A percentile compares a stretch with the other conserved stretches of the same genome.
phyloP scores from a whole-genome alignment of 1,284 basidiomycete genomes.

The Trichosporon inkin region DNA sequence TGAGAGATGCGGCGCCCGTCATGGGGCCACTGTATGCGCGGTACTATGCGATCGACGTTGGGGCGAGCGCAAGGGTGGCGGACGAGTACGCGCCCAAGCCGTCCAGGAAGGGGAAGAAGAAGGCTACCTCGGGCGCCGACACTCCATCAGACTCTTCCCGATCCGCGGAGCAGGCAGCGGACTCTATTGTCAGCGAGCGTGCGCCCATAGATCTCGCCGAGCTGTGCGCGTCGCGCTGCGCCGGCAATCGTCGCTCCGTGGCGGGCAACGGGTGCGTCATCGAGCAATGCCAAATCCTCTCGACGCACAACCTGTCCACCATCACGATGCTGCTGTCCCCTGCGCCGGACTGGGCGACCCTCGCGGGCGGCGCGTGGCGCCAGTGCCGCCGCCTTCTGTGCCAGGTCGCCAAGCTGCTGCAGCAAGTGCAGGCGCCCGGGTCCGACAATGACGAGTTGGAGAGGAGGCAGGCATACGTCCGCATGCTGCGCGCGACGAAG shows the following conservation, averaged over 20 bases:
- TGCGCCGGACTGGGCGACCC: neutral
- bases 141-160: neutral
- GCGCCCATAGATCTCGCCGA: neutral
- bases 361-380: constrained; percentile 2
- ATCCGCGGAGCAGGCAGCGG: neutral
- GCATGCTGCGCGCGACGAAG: neutral
- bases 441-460: no score
- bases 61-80: no score
- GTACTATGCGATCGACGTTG: constrained; percentile 11
- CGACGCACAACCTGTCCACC: constrained; percentile 16
- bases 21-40: neutral
- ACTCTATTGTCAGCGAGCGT: neutral
- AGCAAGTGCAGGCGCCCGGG: no score
- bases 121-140: neutral
- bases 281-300: constrained; percentile 17
- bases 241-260: neutral
- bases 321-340: neutral
- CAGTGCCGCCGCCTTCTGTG: neutral
- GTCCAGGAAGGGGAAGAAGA: neutral
- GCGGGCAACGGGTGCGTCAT: constrained; percentile 9
- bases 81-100: no score
- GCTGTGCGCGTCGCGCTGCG: neutral
- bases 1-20: neutral
- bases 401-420: neutral
- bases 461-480: no score